Percentiles rank a stretch among this genome's conserved stretches.
Conservation (phyloP, 768 basidiomycete species). For the Filobasidium floriforme region DNA sequence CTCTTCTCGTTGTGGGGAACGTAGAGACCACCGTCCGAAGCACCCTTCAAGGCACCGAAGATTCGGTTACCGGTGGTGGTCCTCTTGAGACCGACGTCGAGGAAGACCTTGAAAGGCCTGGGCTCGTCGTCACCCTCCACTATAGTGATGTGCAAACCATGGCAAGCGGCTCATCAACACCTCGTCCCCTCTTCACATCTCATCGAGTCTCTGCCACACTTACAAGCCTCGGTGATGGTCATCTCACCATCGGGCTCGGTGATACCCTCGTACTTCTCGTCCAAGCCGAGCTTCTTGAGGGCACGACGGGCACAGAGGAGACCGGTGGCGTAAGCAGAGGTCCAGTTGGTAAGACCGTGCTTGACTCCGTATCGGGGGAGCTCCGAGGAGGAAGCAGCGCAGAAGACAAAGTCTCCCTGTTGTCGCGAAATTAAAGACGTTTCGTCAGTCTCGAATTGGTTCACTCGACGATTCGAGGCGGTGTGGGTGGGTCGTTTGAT, state of each 20-base stretch:
- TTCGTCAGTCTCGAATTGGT: background rate
- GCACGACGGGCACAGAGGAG: slow-evolving; percentile 91
- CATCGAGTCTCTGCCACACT: slow-evolving; percentile 9
- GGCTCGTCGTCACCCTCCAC: slow-evolving; percentile 80
- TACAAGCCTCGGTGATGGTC: slow-evolving; percentile 63
- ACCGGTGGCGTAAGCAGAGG: slow-evolving; percentile 96
- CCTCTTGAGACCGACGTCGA: slow-evolving; percentile 95
- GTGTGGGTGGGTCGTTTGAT: background rate
- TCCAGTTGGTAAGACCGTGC: slow-evolving; percentile 98
- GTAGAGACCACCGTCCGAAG: slow-evolving; percentile 92
- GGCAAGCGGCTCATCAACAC: background rate
- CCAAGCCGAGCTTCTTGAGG: slow-evolving; percentile 86
- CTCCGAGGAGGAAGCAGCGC: slow-evolving; percentile 79
- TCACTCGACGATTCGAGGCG: background rate
- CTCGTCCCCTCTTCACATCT: background rate
- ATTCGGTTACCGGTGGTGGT: slow-evolving; percentile 96
- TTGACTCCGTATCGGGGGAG: slow-evolving; percentile 93
- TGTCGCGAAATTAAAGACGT: background rate
- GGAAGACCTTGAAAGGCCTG: slow-evolving; percentile 97
- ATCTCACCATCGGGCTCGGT: slow-evolving; percentile 82
- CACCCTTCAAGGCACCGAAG: slow-evolving; percentile 98
- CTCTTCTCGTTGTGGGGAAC: slow-evolving; percentile 97
- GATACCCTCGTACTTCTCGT: slow-evolving; percentile 95
- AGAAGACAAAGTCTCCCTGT: slow-evolving; percentile 90
- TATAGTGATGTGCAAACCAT: background rate